phyloP scores from a whole-genome alignment of 371 early-diverging fungal genomes.

The Dipsacomyces acuminosporus region DNA sequence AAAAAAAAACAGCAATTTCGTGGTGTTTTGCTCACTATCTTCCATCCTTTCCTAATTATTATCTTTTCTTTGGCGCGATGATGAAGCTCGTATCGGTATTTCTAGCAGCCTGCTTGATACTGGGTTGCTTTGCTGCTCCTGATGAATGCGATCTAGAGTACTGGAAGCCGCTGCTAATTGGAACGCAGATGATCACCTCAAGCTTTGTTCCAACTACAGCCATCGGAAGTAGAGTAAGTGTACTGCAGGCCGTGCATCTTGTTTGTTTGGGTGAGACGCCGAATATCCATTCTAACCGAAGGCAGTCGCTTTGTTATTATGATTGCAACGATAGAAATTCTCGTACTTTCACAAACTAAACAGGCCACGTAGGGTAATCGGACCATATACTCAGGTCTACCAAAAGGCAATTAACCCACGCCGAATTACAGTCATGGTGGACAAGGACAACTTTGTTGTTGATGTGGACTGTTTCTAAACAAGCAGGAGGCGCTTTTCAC shows the following conservation, averaged over 20 bases:
- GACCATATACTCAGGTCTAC: constrained; percentile 18
- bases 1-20: no score
- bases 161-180: constrained; percentile 26
- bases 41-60: no score
- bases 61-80: no score
- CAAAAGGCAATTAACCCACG: constrained; percentile 15
- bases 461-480: constrained; percentile 32
- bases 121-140: background rate
- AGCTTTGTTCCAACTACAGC: no score
- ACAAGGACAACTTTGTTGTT: constrained; percentile 15
- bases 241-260: background rate
- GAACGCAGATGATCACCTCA: constrained; percentile 3
- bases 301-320: no score
- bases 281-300: no score
- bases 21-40: no score
- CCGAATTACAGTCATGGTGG: constrained; percentile 33
- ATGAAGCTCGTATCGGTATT: no score
- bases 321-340: constrained; percentile 5
- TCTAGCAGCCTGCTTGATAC: no score
- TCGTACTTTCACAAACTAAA: constrained; percentile 16
- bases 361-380: constrained; percentile 20
- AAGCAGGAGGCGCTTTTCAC: background rate
- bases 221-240: background rate
- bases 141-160: constrained; percentile 32
- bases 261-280: background rate